Conservation (phyloP, 768 basidiomycete species). For the Gyrodon lividus region DNA sequence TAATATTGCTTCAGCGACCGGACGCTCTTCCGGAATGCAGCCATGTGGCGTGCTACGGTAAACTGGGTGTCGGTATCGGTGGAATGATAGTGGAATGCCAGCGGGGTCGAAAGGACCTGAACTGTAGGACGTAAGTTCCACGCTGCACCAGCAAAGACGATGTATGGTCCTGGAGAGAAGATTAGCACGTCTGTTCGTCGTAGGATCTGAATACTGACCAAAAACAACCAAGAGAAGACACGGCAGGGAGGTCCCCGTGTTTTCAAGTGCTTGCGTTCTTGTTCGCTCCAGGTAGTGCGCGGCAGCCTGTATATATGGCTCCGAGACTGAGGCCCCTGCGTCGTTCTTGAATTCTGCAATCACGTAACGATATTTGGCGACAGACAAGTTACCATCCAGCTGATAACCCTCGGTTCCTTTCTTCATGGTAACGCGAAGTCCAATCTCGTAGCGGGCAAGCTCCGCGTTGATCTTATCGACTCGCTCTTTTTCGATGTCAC, state of each 20-base stretch:
- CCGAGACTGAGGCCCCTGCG: slow-evolving; percentile 10
- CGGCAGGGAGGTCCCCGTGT: slow-evolving; percentile 22
- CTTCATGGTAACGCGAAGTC: neutral
- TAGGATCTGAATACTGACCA: no score
- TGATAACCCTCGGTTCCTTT: slow-evolving; percentile 2
- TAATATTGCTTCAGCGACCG: slow-evolving; percentile 27
- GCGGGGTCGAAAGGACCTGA: slow-evolving; percentile 24
- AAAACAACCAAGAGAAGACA: slow-evolving; percentile 25
- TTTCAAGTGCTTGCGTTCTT: neutral
- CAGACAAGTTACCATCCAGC: slow-evolving; percentile 16
- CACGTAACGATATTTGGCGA: slow-evolving; percentile 3
- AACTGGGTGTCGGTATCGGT: slow-evolving; percentile 12
- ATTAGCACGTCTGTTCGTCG: no score
- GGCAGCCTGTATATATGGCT: slow-evolving; percentile 27
- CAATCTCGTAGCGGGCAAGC: neutral
- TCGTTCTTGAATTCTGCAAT: slow-evolving; percentile 25
- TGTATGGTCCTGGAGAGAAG: no score
- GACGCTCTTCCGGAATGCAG: slow-evolving; percentile 26
- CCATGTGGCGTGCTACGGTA: slow-evolving; percentile 19
- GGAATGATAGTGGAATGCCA: slow-evolving; percentile 25
- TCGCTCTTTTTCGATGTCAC: slow-evolving; percentile 15
- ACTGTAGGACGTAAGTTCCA: slow-evolving; percentile 22
- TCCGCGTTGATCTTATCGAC: slow-evolving; percentile 1
- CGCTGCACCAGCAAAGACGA: no score
- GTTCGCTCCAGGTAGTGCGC: slow-evolving; percentile 21